Evolutionary conservation across 2,329 filamentous ascomycete genomes (phyloP), one percentile per base, ranked within the genome.

Genomic region (Grosmannia serpens): DNA sequence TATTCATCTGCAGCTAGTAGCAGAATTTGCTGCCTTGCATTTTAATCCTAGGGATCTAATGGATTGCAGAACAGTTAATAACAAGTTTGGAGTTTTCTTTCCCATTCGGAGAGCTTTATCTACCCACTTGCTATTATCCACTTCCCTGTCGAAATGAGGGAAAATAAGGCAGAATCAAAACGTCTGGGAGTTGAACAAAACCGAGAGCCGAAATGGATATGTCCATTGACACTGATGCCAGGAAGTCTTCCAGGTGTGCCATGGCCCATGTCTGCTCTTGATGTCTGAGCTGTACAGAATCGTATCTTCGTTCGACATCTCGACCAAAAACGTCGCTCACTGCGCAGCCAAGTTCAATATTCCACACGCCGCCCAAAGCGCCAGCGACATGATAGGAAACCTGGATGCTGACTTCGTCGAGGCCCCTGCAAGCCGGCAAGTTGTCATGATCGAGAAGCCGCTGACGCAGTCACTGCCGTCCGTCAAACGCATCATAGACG

Each of bases 381-480:
- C 76, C 0, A 60, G 70, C 29, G 71, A 77, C 33, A 66, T 82
- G 31, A 74, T 73, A 62, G 62, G 68, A 6, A 71, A 72, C 1
- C 56, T 69, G 0, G 69, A 76, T 4, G 73, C 80, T 17, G 76
- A 84, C 58, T 69, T 83, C 3, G 77, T 85, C 29, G 64, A 75
- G 0, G 80, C n/a, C 81, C 0, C 70, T 86, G 1, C 61, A 77
- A 58, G 67, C 76, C 20, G 74, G 76, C 57, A 86, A 86, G 65
- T 71, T 61, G 77, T 79, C 20, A 73, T 86, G 60, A 69, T 86
- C 8, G 82, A 86, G 66, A 84, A 84, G 59, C 83, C 83, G 0
- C 64, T 82, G 3, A 74, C 80, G 0, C 65, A 85, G 9, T 78
- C 72, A 27, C 67, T 77, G n/a, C 71, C 69, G 2, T 75, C 76